Conservation (phyloP, 2,329 filamentous ascomycete genomes). For the Grosmannia penicillata region DNA sequence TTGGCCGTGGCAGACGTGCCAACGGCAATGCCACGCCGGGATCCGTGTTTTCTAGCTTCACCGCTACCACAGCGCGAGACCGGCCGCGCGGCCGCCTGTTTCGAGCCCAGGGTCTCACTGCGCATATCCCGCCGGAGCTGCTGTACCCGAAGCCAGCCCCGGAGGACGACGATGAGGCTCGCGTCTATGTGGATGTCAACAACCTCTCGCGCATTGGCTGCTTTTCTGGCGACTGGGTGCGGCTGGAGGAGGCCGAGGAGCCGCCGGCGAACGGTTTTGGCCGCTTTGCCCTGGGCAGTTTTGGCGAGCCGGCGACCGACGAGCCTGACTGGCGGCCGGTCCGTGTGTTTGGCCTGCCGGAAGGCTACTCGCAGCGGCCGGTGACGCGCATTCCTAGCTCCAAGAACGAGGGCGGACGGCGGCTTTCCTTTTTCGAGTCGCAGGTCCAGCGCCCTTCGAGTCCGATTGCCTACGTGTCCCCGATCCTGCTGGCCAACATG, state of each 20-base stretch:
- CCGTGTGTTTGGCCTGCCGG: slow-evolving; percentile 78
- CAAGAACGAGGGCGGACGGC: slow-evolving; percentile 34
- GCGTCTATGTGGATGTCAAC: slow-evolving; percentile 80
- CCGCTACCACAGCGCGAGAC: slow-evolving; percentile 65
- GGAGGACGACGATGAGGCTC: slow-evolving; percentile 74
- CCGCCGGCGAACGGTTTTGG: slow-evolving; percentile 53
- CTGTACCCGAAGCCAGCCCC: slow-evolving; percentile 67
- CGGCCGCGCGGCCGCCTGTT: slow-evolving; percentile 65
- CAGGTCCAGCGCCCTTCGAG: slow-evolving; percentile 47
- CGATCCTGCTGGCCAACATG: slow-evolving; percentile 75
- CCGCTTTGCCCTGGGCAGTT: slow-evolving; percentile 52
- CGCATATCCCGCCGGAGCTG: slow-evolving; percentile 56
- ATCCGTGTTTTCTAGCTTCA: slow-evolving; percentile 81
- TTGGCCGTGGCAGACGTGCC: slow-evolving; percentile 46
- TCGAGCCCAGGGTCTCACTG: slow-evolving; percentile 64
- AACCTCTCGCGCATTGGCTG: slow-evolving; percentile 82
- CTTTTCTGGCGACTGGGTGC: slow-evolving; percentile 96
- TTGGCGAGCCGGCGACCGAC: slow-evolving; percentile 47
- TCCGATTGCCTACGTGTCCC: slow-evolving; percentile 61
- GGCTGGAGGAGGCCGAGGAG: slow-evolving; percentile 63
- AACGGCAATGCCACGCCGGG: slow-evolving; percentile 72
- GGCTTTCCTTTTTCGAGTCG: slow-evolving; percentile 50
- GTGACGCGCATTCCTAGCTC: slow-evolving; percentile 44
- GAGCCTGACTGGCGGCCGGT: slow-evolving; percentile 62
- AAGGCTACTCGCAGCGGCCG: slow-evolving; percentile 48